phyloP scores from a whole-genome alignment of 2,329 filamentous ascomycete species.

The Aspergillus spinulosporus region DNA sequence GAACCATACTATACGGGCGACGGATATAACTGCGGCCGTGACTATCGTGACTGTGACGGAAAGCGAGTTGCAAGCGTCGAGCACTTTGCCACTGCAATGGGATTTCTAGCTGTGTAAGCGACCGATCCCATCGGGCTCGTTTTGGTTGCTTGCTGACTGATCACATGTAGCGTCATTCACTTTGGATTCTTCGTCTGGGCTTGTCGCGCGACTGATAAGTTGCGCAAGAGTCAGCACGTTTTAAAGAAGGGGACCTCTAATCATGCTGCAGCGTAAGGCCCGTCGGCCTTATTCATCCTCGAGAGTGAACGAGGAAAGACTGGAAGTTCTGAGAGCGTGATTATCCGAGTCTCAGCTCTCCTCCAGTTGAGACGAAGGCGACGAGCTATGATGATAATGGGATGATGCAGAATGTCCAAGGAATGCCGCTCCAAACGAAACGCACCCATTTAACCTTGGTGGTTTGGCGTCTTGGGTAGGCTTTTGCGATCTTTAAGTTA shows the following conservation, averaged over 20 bases:
- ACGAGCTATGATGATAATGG: too few relatives aligned
- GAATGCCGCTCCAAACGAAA: too few relatives aligned
- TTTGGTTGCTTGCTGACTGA: background rate
- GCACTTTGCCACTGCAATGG: constrained; percentile 15
- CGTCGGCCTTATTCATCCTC: too few relatives aligned
- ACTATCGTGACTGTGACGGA: constrained; percentile 6
- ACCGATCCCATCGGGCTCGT: background rate
- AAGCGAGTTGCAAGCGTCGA: constrained; percentile 11
- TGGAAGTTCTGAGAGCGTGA: background rate
- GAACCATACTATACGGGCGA: constrained; percentile 7
- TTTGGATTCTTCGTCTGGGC: constrained; percentile 16
- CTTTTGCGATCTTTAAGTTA: background rate
- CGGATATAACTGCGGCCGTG: constrained; percentile 8
- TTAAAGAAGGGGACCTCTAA: background rate
- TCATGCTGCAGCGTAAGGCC: background rate
- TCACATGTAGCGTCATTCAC: constrained; percentile 7
- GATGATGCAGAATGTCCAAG: too few relatives aligned
- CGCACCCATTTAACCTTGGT: too few relatives aligned
- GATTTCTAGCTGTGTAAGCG: constrained; percentile 13
- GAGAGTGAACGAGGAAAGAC: too few relatives aligned
- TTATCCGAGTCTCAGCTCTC: too few relatives aligned
- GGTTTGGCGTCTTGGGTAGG: background rate
- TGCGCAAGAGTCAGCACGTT: constrained; percentile 8
- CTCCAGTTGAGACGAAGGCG: too few relatives aligned
- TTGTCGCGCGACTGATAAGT: constrained; percentile 9